phyloP scores from a whole-genome alignment of 2,329 filamentous ascomycete species.

The Catunica adiposa region DNA sequence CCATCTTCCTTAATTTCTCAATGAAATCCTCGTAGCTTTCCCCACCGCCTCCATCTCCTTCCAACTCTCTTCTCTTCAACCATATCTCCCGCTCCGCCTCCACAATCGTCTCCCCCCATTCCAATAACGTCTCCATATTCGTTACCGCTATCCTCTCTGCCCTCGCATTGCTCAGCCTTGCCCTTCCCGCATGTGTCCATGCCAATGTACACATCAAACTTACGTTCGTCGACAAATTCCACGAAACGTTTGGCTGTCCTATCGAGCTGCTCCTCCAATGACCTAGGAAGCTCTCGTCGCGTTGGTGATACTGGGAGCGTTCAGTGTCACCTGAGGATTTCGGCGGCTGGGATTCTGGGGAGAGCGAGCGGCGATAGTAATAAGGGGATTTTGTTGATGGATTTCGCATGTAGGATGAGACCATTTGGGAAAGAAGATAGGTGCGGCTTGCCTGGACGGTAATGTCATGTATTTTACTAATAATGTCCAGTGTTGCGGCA shows the following conservation, averaged over 20 bases:
- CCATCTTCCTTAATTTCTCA: background rate
- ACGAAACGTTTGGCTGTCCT: constrained; percentile 14
- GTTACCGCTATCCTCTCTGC: constrained; percentile 19
- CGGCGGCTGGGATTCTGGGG: background rate
- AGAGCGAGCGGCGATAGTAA: constrained; percentile 6
- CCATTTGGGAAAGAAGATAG: constrained; percentile 16
- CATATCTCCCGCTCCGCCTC: constrained; percentile 17
- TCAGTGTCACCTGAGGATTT: background rate
- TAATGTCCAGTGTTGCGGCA: constrained; percentile 2
- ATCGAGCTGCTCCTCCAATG: background rate
- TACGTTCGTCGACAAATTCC: constrained; percentile 19
- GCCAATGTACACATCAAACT: constrained; percentile 20
- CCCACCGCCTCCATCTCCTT: background rate
- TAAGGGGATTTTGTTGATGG: constrained; percentile 7
- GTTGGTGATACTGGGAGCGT: constrained; percentile 1
- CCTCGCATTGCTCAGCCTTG: constrained; percentile 19
- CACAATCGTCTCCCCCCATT: constrained; percentile 17
- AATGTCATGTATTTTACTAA: constrained; percentile 16
- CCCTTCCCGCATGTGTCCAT: constrained; percentile 20
- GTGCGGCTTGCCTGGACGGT: constrained; percentile 17
- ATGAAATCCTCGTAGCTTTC: background rate
- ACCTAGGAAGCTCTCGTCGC: background rate
- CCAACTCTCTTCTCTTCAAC: constrained; percentile 4
- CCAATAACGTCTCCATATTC: constrained; percentile 20
- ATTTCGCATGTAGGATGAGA: constrained; percentile 16